Evolutionary conservation across 2,329 filamentous ascomycete genomes (phyloP), one percentile per base, ranked within the genome.

Genomic region (Pseudonectria foliicola): DNA sequence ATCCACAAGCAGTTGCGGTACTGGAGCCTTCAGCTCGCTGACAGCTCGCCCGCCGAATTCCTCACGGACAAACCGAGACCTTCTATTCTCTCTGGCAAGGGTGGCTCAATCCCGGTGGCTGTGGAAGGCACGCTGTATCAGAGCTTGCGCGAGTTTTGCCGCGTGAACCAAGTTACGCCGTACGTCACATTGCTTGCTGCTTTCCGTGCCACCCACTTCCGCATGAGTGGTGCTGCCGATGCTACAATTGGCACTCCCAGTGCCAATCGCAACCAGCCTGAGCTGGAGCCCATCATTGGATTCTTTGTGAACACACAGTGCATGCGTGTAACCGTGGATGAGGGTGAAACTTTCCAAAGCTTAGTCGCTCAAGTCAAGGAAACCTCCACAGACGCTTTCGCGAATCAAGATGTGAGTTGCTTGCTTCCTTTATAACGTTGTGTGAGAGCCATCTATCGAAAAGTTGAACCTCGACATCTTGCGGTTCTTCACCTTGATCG

Each of bases 291-390:
- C 11, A 42, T 50, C 0, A 43, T 53, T 8, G 52, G 49, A 1
- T 50, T 49, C 39, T 54, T 54, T 12, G 52, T 53, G 27, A 54
- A 52, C 21, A 35, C 43, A 0, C 53, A 55, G 24, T 51, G 50
- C 10, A 43, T 55, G 16, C 39, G 50, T 11, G 36, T 53, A 25
- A 29, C 13, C 2, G 11, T 55, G 4, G 33, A 40, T 6, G 25
- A 42, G 0, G 33, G 42, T 5, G 18, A 21, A 21, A 39, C 40
- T 0, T 54, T 54, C 13, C 26, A 34, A 2, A 31, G 24, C 0
- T 5, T 53, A 2, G 34, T 53, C 0, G 14, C 14, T 0, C 46
- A 53, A 10, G 44, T 53, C 15, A 27, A 31, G 12, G 6, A 12
- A 11, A 40, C 41, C 6, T 27, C 29, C 1, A 37, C 37, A 10